phyloP scores from a whole-genome alignment of 2,329 filamentous ascomycete genomes.

The Claviceps capensis region DNA sequence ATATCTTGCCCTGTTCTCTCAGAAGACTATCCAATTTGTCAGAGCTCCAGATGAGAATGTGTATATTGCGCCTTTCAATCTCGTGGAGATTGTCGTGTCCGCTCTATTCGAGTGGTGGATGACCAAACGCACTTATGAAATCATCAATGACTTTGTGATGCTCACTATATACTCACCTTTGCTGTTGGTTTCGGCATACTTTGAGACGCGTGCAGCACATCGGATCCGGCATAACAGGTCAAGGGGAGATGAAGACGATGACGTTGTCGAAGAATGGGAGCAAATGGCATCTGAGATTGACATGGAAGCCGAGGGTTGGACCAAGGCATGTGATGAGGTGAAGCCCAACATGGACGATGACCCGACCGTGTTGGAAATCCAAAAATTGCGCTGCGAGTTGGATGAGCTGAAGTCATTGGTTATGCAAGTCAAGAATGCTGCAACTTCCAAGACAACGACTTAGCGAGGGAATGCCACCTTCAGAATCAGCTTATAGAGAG shows the following conservation, averaged over 20 bases:
- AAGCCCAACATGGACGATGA: slow-evolving; percentile 76
- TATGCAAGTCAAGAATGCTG: slow-evolving; percentile 12
- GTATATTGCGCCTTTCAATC: slow-evolving; percentile 89
- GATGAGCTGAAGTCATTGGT: slow-evolving; percentile 40
- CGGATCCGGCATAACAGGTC: slow-evolving; percentile 60
- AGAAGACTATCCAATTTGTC: slow-evolving; percentile 94
- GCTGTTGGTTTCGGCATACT: slow-evolving; percentile 60
- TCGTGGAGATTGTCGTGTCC: slow-evolving; percentile 74
- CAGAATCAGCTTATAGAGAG: not conserved
- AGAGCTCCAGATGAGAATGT: slow-evolving; percentile 96
- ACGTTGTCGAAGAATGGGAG: slow-evolving; percentile 86
- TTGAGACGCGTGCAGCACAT: slow-evolving; percentile 53
- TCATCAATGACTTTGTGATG: slow-evolving; percentile 84
- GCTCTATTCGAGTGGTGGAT: slow-evolving; percentile 93
- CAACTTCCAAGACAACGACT: not conserved
- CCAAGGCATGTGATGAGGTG: slow-evolving; percentile 59
- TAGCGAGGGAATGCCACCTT: not conserved
- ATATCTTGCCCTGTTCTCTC: slow-evolving; percentile 82
- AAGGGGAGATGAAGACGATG: slow-evolving; percentile 78
- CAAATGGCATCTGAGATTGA: slow-evolving; percentile 59
- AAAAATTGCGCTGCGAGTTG: slow-evolving; percentile 43
- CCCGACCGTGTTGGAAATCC: slow-evolving; percentile 55
- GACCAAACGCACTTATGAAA: slow-evolving; percentile 56
- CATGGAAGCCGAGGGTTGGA: slow-evolving; percentile 76
- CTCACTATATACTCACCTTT: slow-evolving; percentile 71